phyloP scores from a whole-genome alignment of 1,284 basidiomycete genomes.

The Xerocomus amazonicus region DNA sequence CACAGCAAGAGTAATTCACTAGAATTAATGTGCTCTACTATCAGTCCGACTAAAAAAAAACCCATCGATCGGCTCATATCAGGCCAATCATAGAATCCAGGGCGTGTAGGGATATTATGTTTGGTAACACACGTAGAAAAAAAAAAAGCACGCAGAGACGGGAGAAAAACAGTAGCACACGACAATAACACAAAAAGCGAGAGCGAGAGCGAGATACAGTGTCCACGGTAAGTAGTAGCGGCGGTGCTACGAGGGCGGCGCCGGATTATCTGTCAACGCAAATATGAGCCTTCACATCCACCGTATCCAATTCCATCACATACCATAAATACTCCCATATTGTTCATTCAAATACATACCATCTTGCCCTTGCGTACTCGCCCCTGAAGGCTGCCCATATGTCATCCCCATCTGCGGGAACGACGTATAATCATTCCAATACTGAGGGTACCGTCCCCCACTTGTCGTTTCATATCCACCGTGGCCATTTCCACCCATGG shows the following conservation, averaged over 20 bases:
- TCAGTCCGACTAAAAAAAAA: neutral
- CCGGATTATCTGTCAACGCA: constrained; percentile 14
- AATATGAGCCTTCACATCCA: constrained; percentile 3
- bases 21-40: neutral
- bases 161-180: neutral
- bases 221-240: neutral
- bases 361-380: constrained; percentile 20
- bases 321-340: constrained; percentile 29
- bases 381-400: constrained; percentile 29
- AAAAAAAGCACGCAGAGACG: neutral
- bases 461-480: constrained; percentile 20
- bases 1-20: neutral
- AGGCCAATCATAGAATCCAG: neutral
- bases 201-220: neutral
- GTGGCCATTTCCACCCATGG: constrained; percentile 9
- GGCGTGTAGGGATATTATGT: neutral
- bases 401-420: constrained; percentile 52
- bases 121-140: neutral
- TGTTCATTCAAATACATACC: constrained; percentile 23
- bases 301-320: constrained; percentile 5
- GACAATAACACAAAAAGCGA: neutral
- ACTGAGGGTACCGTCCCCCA: constrained; percentile 46
- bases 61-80: too few relatives aligned
- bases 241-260: constrained; percentile 11
- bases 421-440: constrained; percentile 60